Conservation (phyloP, 441 rosid species). For the Eutrema salsugineum region DNA sequence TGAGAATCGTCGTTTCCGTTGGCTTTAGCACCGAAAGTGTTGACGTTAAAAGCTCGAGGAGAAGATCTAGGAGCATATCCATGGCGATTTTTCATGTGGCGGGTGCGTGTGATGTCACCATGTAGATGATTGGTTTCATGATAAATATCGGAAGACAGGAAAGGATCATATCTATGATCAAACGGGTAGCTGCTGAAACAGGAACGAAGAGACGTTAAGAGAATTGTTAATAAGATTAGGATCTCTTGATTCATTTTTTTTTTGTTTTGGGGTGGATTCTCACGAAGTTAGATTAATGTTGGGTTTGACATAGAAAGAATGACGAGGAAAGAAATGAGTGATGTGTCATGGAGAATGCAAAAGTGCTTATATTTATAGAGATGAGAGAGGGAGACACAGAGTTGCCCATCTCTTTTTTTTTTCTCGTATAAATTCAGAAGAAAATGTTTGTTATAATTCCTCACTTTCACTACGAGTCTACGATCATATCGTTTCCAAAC, state of each 20-base stretch:
- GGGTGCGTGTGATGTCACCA: slow-evolving; percentile 8
- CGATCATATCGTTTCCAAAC: not conserved
- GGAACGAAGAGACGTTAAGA: slow-evolving; percentile 15
- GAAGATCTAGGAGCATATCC: slow-evolving; percentile 26
- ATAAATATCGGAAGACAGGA: slow-evolving; percentile 5
- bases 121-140: slow-evolving; percentile 18
- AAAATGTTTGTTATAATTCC: slow-evolving; percentile 11
- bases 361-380: slow-evolving; percentile 30
- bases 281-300: slow-evolving; percentile 29
- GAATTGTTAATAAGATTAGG: slow-evolving; percentile 12
- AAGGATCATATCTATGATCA: slow-evolving; percentile 18
- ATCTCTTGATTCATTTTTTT: slow-evolving; percentile 20
- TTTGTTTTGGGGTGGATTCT: not conserved
- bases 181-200: slow-evolving; percentile 25
- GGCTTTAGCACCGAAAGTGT: slow-evolving; percentile 70
- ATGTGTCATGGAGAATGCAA: slow-evolving; percentile 17
- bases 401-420: no score
- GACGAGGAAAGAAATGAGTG: slow-evolving; percentile 12
- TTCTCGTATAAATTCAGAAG: not conserved
- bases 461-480: not conserved
- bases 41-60: slow-evolving; percentile 48
- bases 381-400: not conserved
- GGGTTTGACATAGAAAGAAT: slow-evolving; percentile 26
- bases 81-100: not conserved
- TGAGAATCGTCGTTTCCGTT: slow-evolving; percentile 65